Base-by-base conservation (phyloP, 2,329 filamentous ascomycete species). In the Phyllosticta ampelicida region DNA sequence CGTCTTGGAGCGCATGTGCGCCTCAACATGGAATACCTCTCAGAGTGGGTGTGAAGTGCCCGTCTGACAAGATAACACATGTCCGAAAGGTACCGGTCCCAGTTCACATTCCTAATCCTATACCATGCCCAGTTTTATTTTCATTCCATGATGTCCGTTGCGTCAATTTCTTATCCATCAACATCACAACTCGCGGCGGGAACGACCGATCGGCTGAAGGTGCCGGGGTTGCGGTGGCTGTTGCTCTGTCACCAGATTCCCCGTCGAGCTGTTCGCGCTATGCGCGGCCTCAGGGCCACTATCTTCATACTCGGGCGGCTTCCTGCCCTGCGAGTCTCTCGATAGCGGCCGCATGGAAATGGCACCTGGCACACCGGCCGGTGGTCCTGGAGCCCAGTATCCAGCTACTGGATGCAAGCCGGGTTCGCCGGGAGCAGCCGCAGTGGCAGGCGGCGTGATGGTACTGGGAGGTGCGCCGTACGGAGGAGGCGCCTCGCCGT, bases 401-500 rank as follows among this genome's bases (percentile, higher is more conserved):
- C 36, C 36, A 4, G 11, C 36, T n/a, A 16, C 36, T n/a, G 36
- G 36, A 44, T 44, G 36, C 36, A 71, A 44, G 11, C 55, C 61
- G 36, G 20, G 49, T 11, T 21, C 51, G 23, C 36, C 26, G 9
- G 36, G 21, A 13, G 55, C 30, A 44, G 36, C 36, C 1, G 36
- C 36, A n/a, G 36, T 44, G 6, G 55, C 48, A 16, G 29, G 18
- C 29, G 50, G 49, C 29, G 55, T 50, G 18, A 51, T 44, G 8
- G 50, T 51, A 16, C 51, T 44, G 1, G 53, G 53, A 16, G 57
- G 53, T n/a, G 59, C 73, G 63, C 64, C 74, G 66, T 87, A 87
- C 0, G 84, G 82, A 53, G 84, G 84, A 54, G 84, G 84, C 9
- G 83, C 81, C 67, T 86, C 82, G 26, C 84, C 84, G 50, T 78